Percentiles rank a stretch among this genome's conserved stretches.
These are phyloP conservation scores for Tuber microsphaerosporum DNA, from an alignment of 495 filamentous ascomycete species.

Conservation along the genomic window DNA sequence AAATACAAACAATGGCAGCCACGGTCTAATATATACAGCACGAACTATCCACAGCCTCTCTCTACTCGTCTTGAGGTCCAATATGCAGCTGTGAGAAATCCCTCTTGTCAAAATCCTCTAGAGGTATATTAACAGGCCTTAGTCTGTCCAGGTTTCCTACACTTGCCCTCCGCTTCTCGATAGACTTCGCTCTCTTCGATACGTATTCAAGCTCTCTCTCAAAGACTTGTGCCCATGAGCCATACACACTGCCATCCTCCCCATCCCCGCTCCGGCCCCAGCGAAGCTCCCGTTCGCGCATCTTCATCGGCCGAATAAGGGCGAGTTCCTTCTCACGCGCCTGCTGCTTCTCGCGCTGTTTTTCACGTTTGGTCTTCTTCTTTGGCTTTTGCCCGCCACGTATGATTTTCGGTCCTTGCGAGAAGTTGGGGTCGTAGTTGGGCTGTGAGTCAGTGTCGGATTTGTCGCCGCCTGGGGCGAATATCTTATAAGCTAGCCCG, in stretches of 20 bases:
- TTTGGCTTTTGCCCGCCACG: not conserved
- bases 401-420: not conserved
- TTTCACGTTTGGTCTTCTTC: not conserved
- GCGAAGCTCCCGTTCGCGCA: not conserved
- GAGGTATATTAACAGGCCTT: not conserved
- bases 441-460: not conserved
- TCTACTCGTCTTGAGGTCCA: not conserved
- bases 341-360: not conserved
- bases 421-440: not conserved
- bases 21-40: not conserved
- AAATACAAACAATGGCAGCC: not conserved
- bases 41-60: not conserved
- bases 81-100: not conserved
- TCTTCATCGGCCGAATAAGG: not conserved
- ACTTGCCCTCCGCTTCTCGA: not conserved
- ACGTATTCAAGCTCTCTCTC: not conserved
- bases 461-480: not conserved
- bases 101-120: not conserved
- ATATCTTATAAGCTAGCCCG: not conserved
- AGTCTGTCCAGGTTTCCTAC: not conserved
- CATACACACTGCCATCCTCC: not conserved
- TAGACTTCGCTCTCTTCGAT: not conserved
- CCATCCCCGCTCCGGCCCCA: not conserved
- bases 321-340: not conserved
- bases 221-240: not conserved